These are phyloP conservation scores for Geotrichum armillariae DNA, from an alignment of 1,139 yeast species.

Conservation along the genomic window DNA sequence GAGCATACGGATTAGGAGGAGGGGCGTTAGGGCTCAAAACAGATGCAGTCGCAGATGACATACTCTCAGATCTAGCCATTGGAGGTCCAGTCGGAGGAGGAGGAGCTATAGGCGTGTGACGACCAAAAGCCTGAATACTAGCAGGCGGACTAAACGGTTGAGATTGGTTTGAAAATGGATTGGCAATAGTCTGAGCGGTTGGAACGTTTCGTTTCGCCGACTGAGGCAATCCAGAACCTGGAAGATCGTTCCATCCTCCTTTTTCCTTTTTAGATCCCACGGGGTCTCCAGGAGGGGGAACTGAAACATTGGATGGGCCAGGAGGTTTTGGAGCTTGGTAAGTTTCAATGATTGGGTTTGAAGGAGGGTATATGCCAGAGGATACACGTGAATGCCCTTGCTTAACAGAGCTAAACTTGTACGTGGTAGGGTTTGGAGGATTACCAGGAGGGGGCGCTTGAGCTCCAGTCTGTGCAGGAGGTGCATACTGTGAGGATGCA, in stretches of 20 bases:
- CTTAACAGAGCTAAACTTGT: neutral
- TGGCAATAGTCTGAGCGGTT: slow-evolving; percentile 27
- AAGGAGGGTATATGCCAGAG: slow-evolving; percentile 23
- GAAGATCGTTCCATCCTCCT: slow-evolving; percentile 95
- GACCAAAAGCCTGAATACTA: slow-evolving; percentile 25
- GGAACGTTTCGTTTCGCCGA: slow-evolving; percentile 28
- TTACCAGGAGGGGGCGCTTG: slow-evolving; percentile 23
- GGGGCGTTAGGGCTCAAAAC: slow-evolving; percentile 25
- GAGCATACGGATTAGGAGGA: slow-evolving; percentile 37
- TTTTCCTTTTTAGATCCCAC: slow-evolving; percentile 54
- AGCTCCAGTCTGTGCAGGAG: slow-evolving; percentile 13
- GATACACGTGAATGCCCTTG: slow-evolving; percentile 19
- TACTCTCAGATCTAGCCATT: slow-evolving; percentile 38
- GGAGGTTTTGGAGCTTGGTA: slow-evolving; percentile 16
- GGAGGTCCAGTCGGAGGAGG: slow-evolving; percentile 28
- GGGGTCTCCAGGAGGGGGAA: slow-evolving; percentile 23
- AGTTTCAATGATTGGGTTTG: slow-evolving; percentile 22
- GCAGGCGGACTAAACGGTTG: slow-evolving; percentile 32
- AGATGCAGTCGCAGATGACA: slow-evolving; percentile 26
- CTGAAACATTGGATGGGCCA: slow-evolving; percentile 19
- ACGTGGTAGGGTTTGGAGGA: slow-evolving; percentile 18
- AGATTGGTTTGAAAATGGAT: slow-evolving; percentile 33
- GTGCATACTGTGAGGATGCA: slow-evolving; percentile 21
- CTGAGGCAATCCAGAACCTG: slow-evolving; percentile 48
- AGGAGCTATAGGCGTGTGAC: slow-evolving; percentile 26